These are phyloP conservation scores for Glomus cerebriforme DNA, from an alignment of 192 early-diverging fungal genomes.

Conservation along the genomic window DNA sequence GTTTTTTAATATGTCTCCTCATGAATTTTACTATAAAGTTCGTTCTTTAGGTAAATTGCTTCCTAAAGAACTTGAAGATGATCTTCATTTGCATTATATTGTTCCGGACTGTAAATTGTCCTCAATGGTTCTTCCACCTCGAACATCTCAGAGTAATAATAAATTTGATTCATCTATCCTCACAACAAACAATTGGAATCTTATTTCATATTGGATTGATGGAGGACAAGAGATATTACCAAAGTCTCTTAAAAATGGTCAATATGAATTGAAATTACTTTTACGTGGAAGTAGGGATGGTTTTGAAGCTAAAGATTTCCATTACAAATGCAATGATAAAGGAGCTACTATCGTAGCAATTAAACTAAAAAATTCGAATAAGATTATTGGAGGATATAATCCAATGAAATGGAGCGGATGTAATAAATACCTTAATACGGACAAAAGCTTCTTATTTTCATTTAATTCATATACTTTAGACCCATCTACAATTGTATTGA, in stretches of 20 bases:
- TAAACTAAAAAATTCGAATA: not conserved
- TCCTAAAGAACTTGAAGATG: constrained; percentile 4
- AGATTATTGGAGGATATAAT: constrained; percentile 21
- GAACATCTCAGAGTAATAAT: no score
- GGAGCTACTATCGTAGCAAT: not conserved
- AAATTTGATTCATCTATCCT: not conserved
- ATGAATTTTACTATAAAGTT: constrained; percentile 11
- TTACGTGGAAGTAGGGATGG: constrained; percentile 20
- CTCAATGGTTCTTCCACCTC: not conserved
- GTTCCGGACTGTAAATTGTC: not conserved
- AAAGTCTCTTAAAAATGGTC: not conserved
- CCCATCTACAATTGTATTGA: not conserved
- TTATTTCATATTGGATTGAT: constrained; percentile 28
- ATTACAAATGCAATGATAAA: constrained; percentile 7
- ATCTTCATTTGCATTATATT: not conserved
- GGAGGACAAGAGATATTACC: not conserved
- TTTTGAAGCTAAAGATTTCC: constrained; percentile 8
- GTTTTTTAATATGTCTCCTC: not conserved
- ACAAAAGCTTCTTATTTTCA: not conserved
- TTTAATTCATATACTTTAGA: not conserved
- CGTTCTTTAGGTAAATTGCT: constrained; percentile 5
- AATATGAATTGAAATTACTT: constrained; percentile 20
- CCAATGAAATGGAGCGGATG: not conserved
- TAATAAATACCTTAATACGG: not conserved
- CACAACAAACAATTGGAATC: not conserved